phyloP scores from a whole-genome alignment of 805 yeast genomes.

The Saccharomycopsis sp. region DNA sequence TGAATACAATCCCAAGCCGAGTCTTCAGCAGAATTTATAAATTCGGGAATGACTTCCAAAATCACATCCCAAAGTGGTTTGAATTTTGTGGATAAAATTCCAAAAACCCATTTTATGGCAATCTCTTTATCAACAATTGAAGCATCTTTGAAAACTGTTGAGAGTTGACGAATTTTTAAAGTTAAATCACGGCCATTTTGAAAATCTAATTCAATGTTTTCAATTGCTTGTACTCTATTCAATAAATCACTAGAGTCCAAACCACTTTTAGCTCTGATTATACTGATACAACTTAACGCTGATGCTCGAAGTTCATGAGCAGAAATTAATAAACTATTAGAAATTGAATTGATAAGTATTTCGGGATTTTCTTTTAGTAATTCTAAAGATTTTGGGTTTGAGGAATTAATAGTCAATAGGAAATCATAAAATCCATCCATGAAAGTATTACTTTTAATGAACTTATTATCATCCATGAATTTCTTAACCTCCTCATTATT shows the following conservation, averaged over 20 bases:
- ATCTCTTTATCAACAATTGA: conserved; percentile 17
- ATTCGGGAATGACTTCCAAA: conserved; percentile 42
- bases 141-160: conserved; percentile 26
- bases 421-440: conserved; percentile 21
- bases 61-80: conserved; percentile 84
- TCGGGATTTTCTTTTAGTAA: neutral
- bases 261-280: conserved; percentile 21
- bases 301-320: conserved; percentile 39
- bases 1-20: conserved; percentile 41
- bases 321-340: conserved; percentile 34
- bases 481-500: conserved; percentile 20
- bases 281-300: conserved; percentile 39
- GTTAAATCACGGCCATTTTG: conserved; percentile 65
- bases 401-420: neutral
- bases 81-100: conserved; percentile 62
- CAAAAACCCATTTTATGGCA: conserved; percentile 46
- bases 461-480: conserved; percentile 27
- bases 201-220: conserved; percentile 61
- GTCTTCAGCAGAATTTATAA: conserved; percentile 32
- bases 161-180: conserved; percentile 53
- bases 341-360: neutral
- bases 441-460: conserved; percentile 22
- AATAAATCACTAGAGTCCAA: conserved; percentile 31
- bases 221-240: conserved; percentile 48
- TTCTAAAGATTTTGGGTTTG: neutral